Evolutionary conservation across 2,329 filamentous ascomycete species (phyloP).

Genomic region (Paecilomyces fulvus): DNA sequence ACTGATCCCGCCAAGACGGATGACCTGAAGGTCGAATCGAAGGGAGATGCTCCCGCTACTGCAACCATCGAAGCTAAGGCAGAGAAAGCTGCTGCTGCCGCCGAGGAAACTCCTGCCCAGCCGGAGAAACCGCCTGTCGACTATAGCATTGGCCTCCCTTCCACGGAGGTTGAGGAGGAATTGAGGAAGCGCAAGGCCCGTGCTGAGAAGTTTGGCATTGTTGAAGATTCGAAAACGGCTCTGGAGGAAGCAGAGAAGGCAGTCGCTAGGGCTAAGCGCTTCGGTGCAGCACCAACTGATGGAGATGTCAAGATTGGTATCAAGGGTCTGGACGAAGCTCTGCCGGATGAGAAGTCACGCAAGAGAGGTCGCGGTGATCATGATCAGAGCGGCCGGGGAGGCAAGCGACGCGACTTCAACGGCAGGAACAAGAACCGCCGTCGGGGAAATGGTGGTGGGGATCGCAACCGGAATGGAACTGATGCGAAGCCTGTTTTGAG

Average conservation of each 20-base stretch:
- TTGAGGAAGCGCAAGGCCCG: constrained; percentile 41
- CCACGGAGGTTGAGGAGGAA: constrained; percentile 38
- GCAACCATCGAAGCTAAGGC: constrained; percentile 8
- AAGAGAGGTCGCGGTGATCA: constrained; percentile 31
- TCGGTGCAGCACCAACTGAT: constrained; percentile 26
- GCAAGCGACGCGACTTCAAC: constrained; percentile 33
- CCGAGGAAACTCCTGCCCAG: constrained; percentile 12
- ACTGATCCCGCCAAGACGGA: constrained; percentile 29
- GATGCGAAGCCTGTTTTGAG: constrained; percentile 17
- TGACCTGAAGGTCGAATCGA: constrained; percentile 28
- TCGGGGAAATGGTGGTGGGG: constrained; percentile 11
- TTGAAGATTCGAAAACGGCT: constrained; percentile 30
- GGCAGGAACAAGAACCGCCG: constrained; percentile 23
- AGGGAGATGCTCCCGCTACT: constrained; percentile 11
- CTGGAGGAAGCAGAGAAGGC: constrained; percentile 36
- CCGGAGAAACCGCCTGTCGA: constrained; percentile 27
- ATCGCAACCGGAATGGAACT: constrained; percentile 13
- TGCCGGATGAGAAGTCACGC: constrained; percentile 33
- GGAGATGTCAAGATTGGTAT: constrained; percentile 17
- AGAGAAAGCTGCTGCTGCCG: constrained; percentile 11
- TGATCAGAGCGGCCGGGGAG: constrained; percentile 30
- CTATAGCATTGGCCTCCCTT: constrained; percentile 34
- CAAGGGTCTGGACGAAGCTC: constrained; percentile 39
- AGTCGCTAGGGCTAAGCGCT: constrained; percentile 39
- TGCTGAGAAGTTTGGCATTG: constrained; percentile 41